Base-by-base conservation (phyloP, 2,329 filamentous ascomycete species). In the Tothia fuscella region DNA sequence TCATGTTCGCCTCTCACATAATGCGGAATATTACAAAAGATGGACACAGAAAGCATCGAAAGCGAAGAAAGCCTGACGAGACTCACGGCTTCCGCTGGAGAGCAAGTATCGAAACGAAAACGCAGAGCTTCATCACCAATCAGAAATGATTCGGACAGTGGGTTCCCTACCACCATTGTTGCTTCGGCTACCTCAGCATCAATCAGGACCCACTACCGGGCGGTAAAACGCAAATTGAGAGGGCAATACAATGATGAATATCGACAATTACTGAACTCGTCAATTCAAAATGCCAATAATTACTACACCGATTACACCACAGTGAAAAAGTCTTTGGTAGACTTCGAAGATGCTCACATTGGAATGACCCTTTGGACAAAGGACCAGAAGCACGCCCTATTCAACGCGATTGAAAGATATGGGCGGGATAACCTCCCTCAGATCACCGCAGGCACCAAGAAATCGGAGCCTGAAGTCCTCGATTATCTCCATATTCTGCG, bases 401-500 rank as follows among this genome's bases (percentile, higher is more conserved):
- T 85, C 56, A 65, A 72, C 12, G 71, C 74, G 0, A 57, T 93
- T 3, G 66, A 70, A 1, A 72, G 73, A 1, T 67, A 81, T 2
- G 85, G 85, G 0, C 71, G 65, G 39, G 71, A 76, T 50, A 66
- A 86, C 46, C 51, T 81, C 1, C 60, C 60, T 2, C 72, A 69
- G 1, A 80, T 95, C 42, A 70, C 83, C 1, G 52, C 60, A 6
- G 67, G 71, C 0, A 65, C 94, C 13, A 66, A 67, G 1, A 96
- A 96, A 60, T 80, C 76, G 44, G 71, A 76, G 48, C 55, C 80
- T 6, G 86, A 95, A 59, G 76, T 91, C 25, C 70, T 71, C 21
- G 74, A 81, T 38, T 87, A 87, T 54, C 56, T 93, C 4, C 53
- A 65, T 5, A 56, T 82, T 1, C 67, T 95, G 4, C 65, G 76